These are phyloP conservation scores for Parastagonospora nodorum DNA, from an alignment of 2,329 filamentous ascomycete species.

Conservation along the genomic window DNA sequence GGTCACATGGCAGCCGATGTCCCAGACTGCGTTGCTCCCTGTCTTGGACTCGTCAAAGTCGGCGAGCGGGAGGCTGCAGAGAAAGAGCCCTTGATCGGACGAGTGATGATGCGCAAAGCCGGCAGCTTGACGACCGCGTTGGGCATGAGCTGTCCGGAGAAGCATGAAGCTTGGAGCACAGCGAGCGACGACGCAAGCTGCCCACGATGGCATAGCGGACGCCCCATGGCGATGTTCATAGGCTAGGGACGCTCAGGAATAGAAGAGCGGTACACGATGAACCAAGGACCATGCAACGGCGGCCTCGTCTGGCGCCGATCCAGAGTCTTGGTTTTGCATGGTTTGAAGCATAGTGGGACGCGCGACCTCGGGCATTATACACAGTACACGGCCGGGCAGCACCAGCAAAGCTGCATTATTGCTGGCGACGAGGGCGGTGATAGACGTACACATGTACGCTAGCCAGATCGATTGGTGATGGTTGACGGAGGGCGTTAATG, in stretches of 20 bases:
- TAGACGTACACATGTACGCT: neutral
- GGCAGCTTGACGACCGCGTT: constrained; percentile 9
- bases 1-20: constrained; percentile 1
- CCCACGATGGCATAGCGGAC: constrained; percentile 15
- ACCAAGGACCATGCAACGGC: constrained; percentile 22
- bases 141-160: constrained; percentile 11
- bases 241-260: constrained; percentile 27
- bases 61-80: constrained; percentile 21
- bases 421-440: neutral
- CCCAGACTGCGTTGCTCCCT: neutral
- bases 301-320: constrained; percentile 38
- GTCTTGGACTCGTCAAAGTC: constrained; percentile 1
- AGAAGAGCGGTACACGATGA: constrained; percentile 17
- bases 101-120: constrained; percentile 3
- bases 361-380: constrained; percentile 5
- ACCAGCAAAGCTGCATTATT: neutral
- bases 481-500: too few species aligned
- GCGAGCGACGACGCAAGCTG: constrained; percentile 24
- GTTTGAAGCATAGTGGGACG: constrained; percentile 21
- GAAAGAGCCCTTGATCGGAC: constrained; percentile 19
- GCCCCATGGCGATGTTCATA: constrained; percentile 25
- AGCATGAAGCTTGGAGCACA: constrained; percentile 7
- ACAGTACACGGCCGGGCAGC: constrained; percentile 9
- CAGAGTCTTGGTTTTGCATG: constrained; percentile 25
- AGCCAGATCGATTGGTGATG: too few species aligned